phyloP scores from a whole-genome alignment of 371 early-diverging fungal species.

The Mucor plumbeus region DNA sequence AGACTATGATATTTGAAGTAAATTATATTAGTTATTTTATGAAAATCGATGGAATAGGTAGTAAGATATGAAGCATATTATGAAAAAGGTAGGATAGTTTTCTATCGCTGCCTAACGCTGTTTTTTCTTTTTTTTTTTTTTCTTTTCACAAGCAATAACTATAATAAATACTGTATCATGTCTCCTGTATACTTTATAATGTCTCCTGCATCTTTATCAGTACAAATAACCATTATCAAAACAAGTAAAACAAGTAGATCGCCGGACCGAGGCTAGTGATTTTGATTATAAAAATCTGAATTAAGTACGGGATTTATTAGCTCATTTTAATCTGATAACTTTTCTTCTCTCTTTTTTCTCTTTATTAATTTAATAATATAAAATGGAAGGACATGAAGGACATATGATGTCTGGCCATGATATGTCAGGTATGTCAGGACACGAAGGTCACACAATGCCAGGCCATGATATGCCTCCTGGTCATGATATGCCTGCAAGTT shows the following conservation, averaged over 20 bases:
- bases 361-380: not conserved
- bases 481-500: constrained; percentile 8
- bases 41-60: no score
- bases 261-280: not conserved
- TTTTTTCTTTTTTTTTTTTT: no score
- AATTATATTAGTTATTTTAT: no score
- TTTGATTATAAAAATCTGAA: not conserved
- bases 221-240: no score
- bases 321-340: not conserved
- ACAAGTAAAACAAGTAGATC: no score
- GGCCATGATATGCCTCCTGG: constrained; percentile 12
- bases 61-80: no score
- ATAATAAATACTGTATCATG: no score
- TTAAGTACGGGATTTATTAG: not conserved
- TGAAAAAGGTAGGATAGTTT: no score
- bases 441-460: constrained; percentile 16
- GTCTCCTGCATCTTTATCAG: not conserved
- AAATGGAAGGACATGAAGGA: constrained; percentile 6
- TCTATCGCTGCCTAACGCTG: no score
- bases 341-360: not conserved
- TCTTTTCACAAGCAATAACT: no score
- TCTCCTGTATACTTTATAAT: not conserved
- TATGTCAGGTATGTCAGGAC: constrained; percentile 14
- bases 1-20: no score
- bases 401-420: constrained; percentile 2